Evolutionary conservation across 2,329 filamentous ascomycete genomes (phyloP).

Genomic region (Colletotrichum phormii): DNA sequence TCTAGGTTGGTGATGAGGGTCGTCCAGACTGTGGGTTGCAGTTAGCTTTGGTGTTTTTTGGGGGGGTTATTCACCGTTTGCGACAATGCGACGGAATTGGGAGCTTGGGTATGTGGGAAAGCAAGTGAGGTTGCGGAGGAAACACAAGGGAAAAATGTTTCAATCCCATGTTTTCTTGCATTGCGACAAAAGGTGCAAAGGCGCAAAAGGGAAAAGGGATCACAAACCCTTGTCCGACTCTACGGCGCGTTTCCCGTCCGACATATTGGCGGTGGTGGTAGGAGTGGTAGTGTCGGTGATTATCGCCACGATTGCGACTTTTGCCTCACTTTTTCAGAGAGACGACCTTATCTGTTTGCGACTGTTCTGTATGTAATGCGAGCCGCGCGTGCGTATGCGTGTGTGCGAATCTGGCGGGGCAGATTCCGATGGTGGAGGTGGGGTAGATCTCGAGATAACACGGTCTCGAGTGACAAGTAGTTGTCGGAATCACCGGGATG

Average conservation of each 20-base stretch:
- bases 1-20: constrained; percentile 86
- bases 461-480: background rate
- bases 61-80: background rate
- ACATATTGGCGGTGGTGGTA: constrained; percentile 24
- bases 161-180: background rate
- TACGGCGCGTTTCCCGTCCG: constrained; percentile 45
- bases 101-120: background rate
- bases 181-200: background rate
- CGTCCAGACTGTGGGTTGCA: constrained; percentile 75
- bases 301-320: background rate
- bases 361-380: background rate
- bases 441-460: constrained; percentile 17
- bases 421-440: constrained; percentile 33
- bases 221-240: constrained; percentile 53
- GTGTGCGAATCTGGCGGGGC: constrained; percentile 17
- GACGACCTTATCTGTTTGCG: background rate
- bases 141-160: background rate
- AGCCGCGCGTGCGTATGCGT: constrained; percentile 5
- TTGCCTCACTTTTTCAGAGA: background rate
- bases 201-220: background rate
- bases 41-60: constrained; percentile 11
- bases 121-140: background rate
- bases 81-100: background rate
- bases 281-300: background rate
- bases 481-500: background rate